Evolutionary conservation across 2,329 filamentous ascomycete species (phyloP).

Genomic region (Epichloe hybrida): DNA sequence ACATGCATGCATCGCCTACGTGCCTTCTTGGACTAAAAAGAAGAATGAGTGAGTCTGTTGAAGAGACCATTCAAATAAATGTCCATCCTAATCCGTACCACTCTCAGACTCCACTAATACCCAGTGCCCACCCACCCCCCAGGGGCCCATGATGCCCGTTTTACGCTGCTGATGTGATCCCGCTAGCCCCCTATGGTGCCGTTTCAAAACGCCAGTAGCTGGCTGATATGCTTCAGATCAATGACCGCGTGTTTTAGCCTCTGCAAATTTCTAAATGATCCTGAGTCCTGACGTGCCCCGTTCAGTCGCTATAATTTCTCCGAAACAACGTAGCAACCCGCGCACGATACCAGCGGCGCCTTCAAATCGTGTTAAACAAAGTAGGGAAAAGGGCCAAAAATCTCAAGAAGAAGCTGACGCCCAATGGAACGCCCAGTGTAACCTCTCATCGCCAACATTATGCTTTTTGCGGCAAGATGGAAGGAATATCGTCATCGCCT

Average conservation of each 20-base stretch:
- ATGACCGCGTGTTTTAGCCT: not conserved
- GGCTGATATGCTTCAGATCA: not conserved
- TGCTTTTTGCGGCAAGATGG: conserved; percentile 2
- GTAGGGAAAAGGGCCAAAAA: not conserved
- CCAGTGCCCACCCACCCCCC: no score
- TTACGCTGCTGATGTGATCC: not conserved
- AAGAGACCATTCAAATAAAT: no score
- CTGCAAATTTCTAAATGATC: not conserved
- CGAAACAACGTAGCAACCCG: not conserved
- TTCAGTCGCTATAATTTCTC: not conserved
- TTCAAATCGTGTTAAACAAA: not conserved
- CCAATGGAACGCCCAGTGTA: not conserved
- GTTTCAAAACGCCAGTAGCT: no score
- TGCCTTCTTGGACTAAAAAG: not conserved
- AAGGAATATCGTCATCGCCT: conserved; percentile 18
- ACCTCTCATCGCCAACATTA: not conserved
- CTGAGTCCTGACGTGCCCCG: not conserved
- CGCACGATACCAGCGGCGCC: not conserved
- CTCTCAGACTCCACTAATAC: no score
- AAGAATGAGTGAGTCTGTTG: no score
- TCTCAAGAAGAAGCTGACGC: not conserved
- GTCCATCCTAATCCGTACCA: no score
- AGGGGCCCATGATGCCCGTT: no score
- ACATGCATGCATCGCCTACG: not conserved
- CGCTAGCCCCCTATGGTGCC: not conserved